These are phyloP conservation scores for Globisporangium heterothallicum DNA, from an alignment of 352 stramenopile species.

Conservation along the genomic window DNA sequence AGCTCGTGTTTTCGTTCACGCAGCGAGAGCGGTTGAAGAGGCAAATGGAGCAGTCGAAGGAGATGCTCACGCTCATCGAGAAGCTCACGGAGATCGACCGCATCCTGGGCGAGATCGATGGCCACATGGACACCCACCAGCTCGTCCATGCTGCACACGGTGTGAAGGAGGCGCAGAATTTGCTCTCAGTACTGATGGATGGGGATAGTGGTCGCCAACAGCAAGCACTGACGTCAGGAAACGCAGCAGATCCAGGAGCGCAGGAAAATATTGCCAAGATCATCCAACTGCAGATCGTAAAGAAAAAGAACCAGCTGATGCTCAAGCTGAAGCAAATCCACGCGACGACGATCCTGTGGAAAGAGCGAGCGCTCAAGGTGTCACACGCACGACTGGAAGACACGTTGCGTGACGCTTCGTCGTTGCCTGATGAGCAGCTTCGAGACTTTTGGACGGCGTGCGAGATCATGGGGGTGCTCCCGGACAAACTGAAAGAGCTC, in stretches of 20 bases:
- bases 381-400: neutral
- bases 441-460: constrained; percentile 56
- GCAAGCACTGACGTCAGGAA: neutral
- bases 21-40: constrained; percentile 51
- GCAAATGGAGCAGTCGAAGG: constrained; percentile 56
- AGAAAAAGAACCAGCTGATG: constrained; percentile 50
- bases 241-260: neutral
- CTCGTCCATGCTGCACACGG: constrained; percentile 44
- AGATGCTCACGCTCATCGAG: constrained; percentile 60
- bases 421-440: constrained; percentile 15
- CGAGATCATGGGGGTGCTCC: constrained; percentile 37
- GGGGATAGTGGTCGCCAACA: constrained; percentile 11
- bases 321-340: constrained; percentile 45
- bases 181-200: constrained; percentile 24
- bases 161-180: constrained; percentile 26
- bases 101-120: constrained; percentile 41
- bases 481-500: constrained; percentile 42
- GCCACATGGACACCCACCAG: constrained; percentile 31
- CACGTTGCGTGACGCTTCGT: neutral
- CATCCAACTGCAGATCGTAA: constrained; percentile 40
- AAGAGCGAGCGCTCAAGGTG: constrained; percentile 36
- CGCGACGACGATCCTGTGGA: constrained; percentile 30
- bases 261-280: constrained; percentile 29
- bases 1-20: constrained; percentile 47
- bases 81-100: constrained; percentile 61